Percentiles rank a stretch among this genome's conserved stretches.
phyloP scores from a whole-genome alignment of 2,329 filamentous ascomycete species.

The Tolypocladium amazonense region DNA sequence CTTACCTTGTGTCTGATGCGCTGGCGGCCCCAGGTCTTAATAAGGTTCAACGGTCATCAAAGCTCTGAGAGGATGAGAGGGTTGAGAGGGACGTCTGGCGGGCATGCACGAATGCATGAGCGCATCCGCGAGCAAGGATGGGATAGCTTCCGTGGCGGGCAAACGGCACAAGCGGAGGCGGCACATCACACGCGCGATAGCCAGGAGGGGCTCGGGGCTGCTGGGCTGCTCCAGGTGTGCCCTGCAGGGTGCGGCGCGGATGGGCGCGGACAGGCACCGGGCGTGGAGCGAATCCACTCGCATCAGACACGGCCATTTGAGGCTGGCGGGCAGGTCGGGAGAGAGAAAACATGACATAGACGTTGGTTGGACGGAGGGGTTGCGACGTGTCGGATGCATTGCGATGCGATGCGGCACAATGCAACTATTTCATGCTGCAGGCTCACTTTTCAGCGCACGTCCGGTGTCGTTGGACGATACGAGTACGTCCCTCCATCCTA shows the following conservation, averaged over 20 bases:
- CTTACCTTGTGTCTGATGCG: neutral
- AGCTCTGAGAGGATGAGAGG: neutral
- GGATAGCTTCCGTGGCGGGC: neutral
- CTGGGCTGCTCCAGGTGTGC: neutral
- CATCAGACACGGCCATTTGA: neutral
- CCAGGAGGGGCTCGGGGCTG: neutral
- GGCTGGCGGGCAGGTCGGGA: neutral
- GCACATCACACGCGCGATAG: neutral
- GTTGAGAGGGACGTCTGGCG: neutral
- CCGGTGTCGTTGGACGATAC: neutral
- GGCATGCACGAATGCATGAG: neutral
- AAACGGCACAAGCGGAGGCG: neutral
- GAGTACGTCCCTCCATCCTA: neutral
- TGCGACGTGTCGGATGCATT: neutral
- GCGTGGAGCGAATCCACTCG: neutral
- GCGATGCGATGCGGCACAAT: neutral
- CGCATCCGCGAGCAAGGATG: neutral
- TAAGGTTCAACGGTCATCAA: neutral
- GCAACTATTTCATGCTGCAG: neutral
- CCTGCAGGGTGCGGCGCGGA: neutral
- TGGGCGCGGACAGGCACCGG: neutral
- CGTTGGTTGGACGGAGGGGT: neutral
- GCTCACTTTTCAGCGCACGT: neutral
- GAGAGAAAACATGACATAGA: neutral
- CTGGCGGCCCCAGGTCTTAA: neutral